Evolutionary conservation across 2,329 filamentous ascomycete species (phyloP).

Genomic region (Mycosphaerella sp.): DNA sequence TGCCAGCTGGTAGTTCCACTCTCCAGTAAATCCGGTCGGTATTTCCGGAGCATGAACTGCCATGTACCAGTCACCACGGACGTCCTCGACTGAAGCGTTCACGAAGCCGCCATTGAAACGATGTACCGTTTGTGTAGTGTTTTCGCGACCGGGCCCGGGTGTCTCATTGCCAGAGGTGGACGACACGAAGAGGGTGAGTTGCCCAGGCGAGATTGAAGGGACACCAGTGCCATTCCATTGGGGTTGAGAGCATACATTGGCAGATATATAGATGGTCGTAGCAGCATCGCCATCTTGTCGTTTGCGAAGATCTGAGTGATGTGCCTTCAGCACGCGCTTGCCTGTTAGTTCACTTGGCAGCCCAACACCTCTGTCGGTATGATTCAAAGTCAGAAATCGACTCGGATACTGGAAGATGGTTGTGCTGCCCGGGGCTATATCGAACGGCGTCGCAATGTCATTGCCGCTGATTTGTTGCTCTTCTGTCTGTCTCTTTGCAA

Average conservation of each 20-base stretch:
- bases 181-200: slow-evolving; percentile 74
- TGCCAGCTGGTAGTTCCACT: slow-evolving; percentile 75
- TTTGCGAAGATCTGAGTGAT: slow-evolving; percentile 26
- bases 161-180: slow-evolving; percentile 51
- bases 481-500: slow-evolving; percentile 32
- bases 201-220: slow-evolving; percentile 48
- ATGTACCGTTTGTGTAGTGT: slow-evolving; percentile 41
- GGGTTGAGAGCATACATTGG: slow-evolving; percentile 81
- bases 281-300: slow-evolving; percentile 22
- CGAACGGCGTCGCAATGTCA: slow-evolving; percentile 51
- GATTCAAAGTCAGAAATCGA: slow-evolving; percentile 46
- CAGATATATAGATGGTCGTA: slow-evolving; percentile 67
- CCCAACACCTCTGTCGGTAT: slow-evolving; percentile 26
- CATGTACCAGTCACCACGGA: slow-evolving; percentile 66
- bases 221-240: slow-evolving; percentile 46
- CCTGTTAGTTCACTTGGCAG: slow-evolving; percentile 27
- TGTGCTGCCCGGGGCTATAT: slow-evolving; percentile 55
- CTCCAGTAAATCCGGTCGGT: slow-evolving; percentile 53
- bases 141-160: slow-evolving; percentile 56
- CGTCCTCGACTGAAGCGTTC: slow-evolving; percentile 52
- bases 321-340: slow-evolving; percentile 9
- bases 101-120: slow-evolving; percentile 64
- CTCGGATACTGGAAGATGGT: slow-evolving; percentile 60
- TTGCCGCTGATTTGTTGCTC: slow-evolving; percentile 43
- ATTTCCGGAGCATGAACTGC: slow-evolving; percentile 65